Evolutionary conservation across 2,329 filamentous ascomycete species (phyloP), one percentile per base, ranked within the genome.

Genomic region (Aspergillus viridinutans): DNA sequence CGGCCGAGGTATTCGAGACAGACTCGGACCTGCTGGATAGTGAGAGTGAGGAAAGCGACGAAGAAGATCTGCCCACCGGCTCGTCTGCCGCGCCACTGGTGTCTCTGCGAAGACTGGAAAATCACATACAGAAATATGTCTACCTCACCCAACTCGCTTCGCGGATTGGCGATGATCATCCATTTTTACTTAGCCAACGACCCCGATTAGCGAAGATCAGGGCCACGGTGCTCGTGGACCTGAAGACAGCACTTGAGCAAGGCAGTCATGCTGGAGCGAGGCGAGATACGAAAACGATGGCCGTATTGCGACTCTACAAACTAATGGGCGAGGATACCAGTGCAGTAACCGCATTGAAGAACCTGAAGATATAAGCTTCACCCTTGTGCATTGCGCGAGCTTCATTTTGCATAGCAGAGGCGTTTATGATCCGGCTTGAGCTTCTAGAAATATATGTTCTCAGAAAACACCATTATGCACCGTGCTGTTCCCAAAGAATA

Each of bases 221-320:
- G 58, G 84, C 84, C 55, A 87, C 85, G 0, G 70, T 90, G 56
- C 70, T 89, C 32, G 74, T 89, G 49, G 87, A 90, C 73, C 72
- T 90, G 32, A 84, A 82, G 55, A 82, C 82, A 43, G 84, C 84
- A 4, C 70, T 89, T 54, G 83, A 85, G 66, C 83, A 86, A 64
- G 79, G 81, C 6, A 81, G 77, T 50, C 65, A 69, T 35, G 67
- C 67, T 6, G 68, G 67, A 23, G 63, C 68, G 14, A 73, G 69
- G 50, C 67, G 67, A 12, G 72, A 76, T 55, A 71, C 58, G 67
- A 77, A 63, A 52, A 71, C 83, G 25, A 72, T 88, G 67, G 81
- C 79, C 62, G 71, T 89, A 14, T 72, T 87, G 67, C 78, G 78
- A 42, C 75, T 88, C 26, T 89, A 88, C 67, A 78, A 81, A 48